Evolutionary conservation across 2,329 filamentous ascomycete genomes (phyloP).

Genomic region (Cyphellophora europaea): DNA sequence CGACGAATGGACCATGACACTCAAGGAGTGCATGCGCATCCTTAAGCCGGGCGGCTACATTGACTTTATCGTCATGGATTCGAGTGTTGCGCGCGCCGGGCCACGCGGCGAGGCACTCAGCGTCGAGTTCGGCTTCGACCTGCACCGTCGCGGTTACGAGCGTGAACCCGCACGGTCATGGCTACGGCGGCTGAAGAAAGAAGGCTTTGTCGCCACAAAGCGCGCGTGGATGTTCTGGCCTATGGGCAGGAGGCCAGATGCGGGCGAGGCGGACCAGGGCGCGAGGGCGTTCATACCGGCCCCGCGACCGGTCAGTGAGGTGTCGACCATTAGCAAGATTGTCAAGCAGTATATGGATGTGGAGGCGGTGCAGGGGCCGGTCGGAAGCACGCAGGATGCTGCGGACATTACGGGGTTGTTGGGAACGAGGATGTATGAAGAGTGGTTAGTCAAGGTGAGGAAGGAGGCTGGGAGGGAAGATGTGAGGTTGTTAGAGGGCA

Average conservation of each 20-base stretch:
- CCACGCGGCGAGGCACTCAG: constrained; percentile 70
- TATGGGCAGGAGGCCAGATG: constrained; percentile 49
- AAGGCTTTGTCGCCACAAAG: constrained; percentile 71
- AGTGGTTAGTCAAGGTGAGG: constrained; percentile 84
- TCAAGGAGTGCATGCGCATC: constrained; percentile 79
- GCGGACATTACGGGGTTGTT: constrained; percentile 72
- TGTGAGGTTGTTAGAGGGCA: constrained; percentile 39
- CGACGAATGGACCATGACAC: constrained; percentile 81
- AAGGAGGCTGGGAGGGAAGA: constrained; percentile 59
- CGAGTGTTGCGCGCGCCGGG: constrained; percentile 79
- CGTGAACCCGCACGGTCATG: constrained; percentile 73
- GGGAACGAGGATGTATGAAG: constrained; percentile 88
- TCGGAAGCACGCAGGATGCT: constrained; percentile 62
- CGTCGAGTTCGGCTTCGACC: constrained; percentile 84
- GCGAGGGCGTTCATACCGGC: constrained; percentile 20
- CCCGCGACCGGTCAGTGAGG: constrained; percentile 17
- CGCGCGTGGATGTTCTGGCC: constrained; percentile 85
- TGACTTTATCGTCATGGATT: constrained; percentile 83
- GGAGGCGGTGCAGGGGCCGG: constrained; percentile 46
- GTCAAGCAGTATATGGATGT: constrained; percentile 32
- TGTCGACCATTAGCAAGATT: constrained; percentile 17
- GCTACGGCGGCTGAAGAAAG: constrained; percentile 61
- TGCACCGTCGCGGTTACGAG: constrained; percentile 86
- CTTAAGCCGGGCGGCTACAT: constrained; percentile 89
- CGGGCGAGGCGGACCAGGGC: constrained; percentile 31